Conservation (phyloP, 441 rosid genomes). For the Gossypium schwendimanii region DNA sequence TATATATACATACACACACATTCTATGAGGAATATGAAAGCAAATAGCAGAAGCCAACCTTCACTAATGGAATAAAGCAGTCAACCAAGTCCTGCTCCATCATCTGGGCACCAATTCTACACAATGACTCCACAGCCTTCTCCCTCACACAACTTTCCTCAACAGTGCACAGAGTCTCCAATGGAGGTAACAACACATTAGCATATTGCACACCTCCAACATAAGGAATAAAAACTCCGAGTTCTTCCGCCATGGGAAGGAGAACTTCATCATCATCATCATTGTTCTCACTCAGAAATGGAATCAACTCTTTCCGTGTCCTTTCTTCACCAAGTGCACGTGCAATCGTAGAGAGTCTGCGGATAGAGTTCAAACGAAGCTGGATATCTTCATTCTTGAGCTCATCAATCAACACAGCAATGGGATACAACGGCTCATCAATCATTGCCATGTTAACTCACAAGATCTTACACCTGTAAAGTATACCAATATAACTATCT, state of each 20-base stretch:
- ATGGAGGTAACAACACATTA: slow-evolving; percentile 66
- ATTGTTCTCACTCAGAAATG: slow-evolving; percentile 80
- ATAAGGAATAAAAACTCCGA: slow-evolving; percentile 82
- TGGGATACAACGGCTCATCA: slow-evolving; percentile 83
- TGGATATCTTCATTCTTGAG: slow-evolving; percentile 89
- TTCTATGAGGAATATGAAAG: background rate
- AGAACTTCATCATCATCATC: slow-evolving; percentile 97
- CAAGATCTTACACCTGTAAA: slow-evolving; percentile 12
- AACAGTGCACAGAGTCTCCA: slow-evolving; percentile 76
- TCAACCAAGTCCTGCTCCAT: slow-evolving; percentile 68
- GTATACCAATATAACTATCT: background rate
- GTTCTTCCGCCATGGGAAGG: slow-evolving; percentile 88
- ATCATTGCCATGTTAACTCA: slow-evolving; percentile 52
- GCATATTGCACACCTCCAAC: slow-evolving; percentile 86
- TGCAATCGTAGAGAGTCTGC: slow-evolving; percentile 77
- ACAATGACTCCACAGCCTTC: slow-evolving; percentile 72
- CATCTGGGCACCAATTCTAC: slow-evolving; percentile 86
- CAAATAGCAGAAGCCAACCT: slow-evolving; percentile 39
- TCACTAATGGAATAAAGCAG: slow-evolving; percentile 66
- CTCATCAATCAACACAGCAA: slow-evolving; percentile 85
- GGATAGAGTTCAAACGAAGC: slow-evolving; percentile 81
- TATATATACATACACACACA: background rate
- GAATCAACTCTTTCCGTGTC: slow-evolving; percentile 80
- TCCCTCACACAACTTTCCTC: slow-evolving; percentile 94
- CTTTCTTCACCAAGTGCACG: slow-evolving; percentile 93